Conservation (phyloP, 2,329 filamentous ascomycete genomes). For the Botryotinia globosa region DNA sequence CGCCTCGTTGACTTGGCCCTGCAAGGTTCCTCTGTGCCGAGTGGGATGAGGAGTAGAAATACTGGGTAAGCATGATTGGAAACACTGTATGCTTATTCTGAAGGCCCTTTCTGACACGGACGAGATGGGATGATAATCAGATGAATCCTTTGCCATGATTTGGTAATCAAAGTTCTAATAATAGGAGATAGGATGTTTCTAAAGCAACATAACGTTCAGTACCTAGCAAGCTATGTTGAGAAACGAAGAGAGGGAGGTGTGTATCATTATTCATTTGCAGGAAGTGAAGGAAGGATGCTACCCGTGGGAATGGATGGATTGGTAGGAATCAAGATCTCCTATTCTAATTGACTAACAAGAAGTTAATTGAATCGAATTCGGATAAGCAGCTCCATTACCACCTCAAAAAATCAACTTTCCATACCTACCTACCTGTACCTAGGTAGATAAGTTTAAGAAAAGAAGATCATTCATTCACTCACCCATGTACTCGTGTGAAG, state of each 20-base stretch:
- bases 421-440: background rate
- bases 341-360: background rate
- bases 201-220: background rate
- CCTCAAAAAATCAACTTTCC: background rate
- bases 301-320: background rate
- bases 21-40: background rate
- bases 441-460: background rate
- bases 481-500: background rate
- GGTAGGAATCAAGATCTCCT: background rate
- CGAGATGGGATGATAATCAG: background rate
- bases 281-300: background rate
- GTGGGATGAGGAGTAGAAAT: background rate
- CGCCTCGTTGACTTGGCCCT: background rate
- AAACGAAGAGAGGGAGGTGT: background rate
- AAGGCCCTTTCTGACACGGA: constrained; percentile 3
- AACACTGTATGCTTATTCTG: constrained; percentile 3
- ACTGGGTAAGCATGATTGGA: no score
- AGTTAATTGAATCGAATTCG: background rate
- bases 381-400: background rate
- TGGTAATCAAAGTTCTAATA: background rate
- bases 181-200: background rate
- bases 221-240: background rate
- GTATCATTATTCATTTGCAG: background rate
- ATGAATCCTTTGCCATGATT: background rate
- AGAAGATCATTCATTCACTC: no score